Conservation (phyloP, 495 filamentous ascomycete genomes). For the Penicillium fimorum region DNA sequence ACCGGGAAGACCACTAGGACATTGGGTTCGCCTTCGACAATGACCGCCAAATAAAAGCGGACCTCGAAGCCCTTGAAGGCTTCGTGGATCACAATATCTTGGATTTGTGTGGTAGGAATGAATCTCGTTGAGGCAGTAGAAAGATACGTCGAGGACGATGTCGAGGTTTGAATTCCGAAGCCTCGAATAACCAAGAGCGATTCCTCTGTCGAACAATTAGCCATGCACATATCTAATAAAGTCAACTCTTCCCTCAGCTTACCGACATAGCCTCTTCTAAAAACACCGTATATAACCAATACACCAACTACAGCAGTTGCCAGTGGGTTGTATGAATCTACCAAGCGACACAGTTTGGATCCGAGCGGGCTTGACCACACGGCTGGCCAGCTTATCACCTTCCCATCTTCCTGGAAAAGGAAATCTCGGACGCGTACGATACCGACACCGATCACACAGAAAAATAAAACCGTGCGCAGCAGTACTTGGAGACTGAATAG, state of each 20-base stretch:
- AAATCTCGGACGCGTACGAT: slow-evolving; percentile 36
- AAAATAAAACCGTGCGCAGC: slow-evolving; percentile 45
- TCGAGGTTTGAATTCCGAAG: slow-evolving; percentile 86
- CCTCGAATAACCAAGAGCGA: slow-evolving; percentile 84
- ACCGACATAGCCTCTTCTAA: slow-evolving; percentile 52
- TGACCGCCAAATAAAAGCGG: slow-evolving; percentile 80
- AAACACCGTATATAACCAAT: slow-evolving; percentile 46
- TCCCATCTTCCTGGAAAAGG: slow-evolving; percentile 25
- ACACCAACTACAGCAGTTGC: slow-evolving; percentile 28
- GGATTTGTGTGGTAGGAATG: slow-evolving; percentile 88
- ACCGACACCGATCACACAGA: slow-evolving; percentile 42
- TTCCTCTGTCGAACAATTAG: slow-evolving; percentile 58
- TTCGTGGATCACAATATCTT: slow-evolving; percentile 92
- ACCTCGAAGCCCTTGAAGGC: slow-evolving; percentile 94
- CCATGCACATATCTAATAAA: slow-evolving; percentile 14
- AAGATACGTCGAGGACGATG: slow-evolving; percentile 62
- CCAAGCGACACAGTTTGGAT: slow-evolving; percentile 32
- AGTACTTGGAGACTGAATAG: slow-evolving; percentile 50
- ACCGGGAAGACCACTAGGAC: slow-evolving; percentile 92
- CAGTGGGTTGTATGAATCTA: slow-evolving; percentile 37
- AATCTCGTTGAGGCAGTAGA: slow-evolving; percentile 72
- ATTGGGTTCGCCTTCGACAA: slow-evolving; percentile 86
- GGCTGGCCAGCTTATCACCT: slow-evolving; percentile 28
- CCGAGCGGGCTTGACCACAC: slow-evolving; percentile 37
- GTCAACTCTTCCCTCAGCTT: slow-evolving; percentile 10